These are phyloP conservation scores for Yamadazyma takamatsuzukensis DNA, from an alignment of 805 yeast genomes.

Conservation along the genomic window DNA sequence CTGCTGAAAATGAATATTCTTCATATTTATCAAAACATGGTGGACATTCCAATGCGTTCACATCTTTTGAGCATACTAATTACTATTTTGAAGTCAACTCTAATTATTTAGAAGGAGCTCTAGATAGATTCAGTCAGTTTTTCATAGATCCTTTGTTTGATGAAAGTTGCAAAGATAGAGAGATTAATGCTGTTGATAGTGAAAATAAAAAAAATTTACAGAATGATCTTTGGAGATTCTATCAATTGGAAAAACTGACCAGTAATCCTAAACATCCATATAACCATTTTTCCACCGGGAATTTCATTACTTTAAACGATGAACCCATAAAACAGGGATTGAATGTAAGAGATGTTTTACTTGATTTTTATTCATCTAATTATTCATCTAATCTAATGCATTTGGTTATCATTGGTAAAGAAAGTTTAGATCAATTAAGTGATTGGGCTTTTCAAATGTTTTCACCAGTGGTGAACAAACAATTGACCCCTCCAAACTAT, in stretches of 20 bases:
- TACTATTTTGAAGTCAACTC: conserved; percentile 83
- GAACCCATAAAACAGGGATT: conserved; percentile 57
- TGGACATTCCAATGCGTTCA: conserved; percentile 89
- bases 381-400: conserved; percentile 91
- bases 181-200: conserved; percentile 90
- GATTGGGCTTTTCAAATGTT: conserved; percentile 68
- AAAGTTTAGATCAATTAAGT: conserved; percentile 67
- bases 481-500: conserved; percentile 43
- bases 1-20: conserved; percentile 69
- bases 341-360: conserved; percentile 76
- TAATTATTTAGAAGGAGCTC: conserved; percentile 76
- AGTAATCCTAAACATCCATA: conserved; percentile 79
- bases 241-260: conserved; percentile 75
- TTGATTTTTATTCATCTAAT: conserved; percentile 65
- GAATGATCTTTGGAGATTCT: conserved; percentile 82
- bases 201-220: conserved; percentile 94
- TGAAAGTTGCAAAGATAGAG: conserved; percentile 77
- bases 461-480: conserved; percentile 53
- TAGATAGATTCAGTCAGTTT: conserved; percentile 91
- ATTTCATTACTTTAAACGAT: conserved; percentile 65
- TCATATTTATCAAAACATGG: conserved; percentile 77
- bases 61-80: conserved; percentile 85
- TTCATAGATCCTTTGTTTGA: conserved; percentile 81
- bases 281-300: conserved; percentile 89
- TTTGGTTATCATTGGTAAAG: conserved; percentile 79